Evolutionary conservation across 345 rosid species (phyloP), one percentile per base, ranked within the genome.

Genomic region (Hibiscus mutabilis): DNA sequence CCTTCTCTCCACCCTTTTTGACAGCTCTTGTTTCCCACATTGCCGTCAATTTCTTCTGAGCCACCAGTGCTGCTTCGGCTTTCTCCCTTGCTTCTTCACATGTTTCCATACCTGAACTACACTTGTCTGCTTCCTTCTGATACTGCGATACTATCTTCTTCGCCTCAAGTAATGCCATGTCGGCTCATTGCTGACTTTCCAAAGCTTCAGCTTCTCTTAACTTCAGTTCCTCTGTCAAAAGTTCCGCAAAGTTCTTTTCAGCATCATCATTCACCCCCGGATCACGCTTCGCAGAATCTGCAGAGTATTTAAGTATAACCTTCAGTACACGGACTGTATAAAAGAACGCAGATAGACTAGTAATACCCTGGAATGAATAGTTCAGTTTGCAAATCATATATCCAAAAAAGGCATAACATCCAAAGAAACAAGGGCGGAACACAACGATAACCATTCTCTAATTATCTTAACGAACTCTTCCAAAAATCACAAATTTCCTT

Each of bases 31-130:
- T 18, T 81, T 90, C 99, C 99, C 99, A 92, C 57, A 69, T 60
- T 4, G 86, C 84, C 0, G 93, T 88, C 65, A 85, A 68, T 74
- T 88, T 95, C 96, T 85, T 92, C 78, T 92, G 97, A 24, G 85
- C 85, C 19, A 57, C 88, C 76, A 95, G 79, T 44, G 91, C 84
- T 15, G 81, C 85, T 74, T 90, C 99, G 0, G 97, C 81, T 73
- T 85, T 95, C 77, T 95, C 99, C 80, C 99, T 81, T 6, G 97
- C 94, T 80, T 85, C 99, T 82, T 95, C 99, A 74, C 98, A 92
- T 7, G 98, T 95, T 84, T 90, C 99, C 99, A 95, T 92, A 53
- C 98, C 99, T 0, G 97, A 90, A 79, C 86, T 95, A 79, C 97
- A 92, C 75, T 92, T 95, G 83, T 95, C 99, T 44, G 98, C 99